These are phyloP conservation scores for Trichoderma sp. DNA, from an alignment of 2,329 filamentous ascomycete genomes.

Conservation along the genomic window DNA sequence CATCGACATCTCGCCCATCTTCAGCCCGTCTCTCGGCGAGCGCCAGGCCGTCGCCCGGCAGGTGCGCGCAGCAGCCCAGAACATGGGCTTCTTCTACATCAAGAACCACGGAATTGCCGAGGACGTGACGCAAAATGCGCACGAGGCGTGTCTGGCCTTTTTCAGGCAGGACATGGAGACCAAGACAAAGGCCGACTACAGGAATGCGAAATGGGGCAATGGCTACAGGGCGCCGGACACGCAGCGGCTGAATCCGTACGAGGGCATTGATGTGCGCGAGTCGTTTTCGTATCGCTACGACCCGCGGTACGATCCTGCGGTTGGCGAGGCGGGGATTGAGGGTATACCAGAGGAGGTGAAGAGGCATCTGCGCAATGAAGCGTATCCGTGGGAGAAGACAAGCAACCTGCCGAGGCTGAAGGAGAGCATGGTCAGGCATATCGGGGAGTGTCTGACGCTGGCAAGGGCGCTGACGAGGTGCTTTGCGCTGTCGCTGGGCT, in stretches of 20 bases:
- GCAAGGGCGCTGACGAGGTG: constrained; percentile 52
- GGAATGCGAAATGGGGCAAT: constrained; percentile 47
- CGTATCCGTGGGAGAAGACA: constrained; percentile 56
- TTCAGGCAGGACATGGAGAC: constrained; percentile 49
- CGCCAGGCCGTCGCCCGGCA: constrained; percentile 44
- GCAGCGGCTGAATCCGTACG: constrained; percentile 52
- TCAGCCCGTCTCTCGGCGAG: constrained; percentile 39
- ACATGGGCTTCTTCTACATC: constrained; percentile 59
- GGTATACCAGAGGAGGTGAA: constrained; percentile 48
- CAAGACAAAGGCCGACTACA: constrained; percentile 44
- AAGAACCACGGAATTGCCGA: constrained; percentile 50
- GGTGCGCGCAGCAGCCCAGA: constrained; percentile 50
- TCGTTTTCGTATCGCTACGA: constrained; percentile 55
- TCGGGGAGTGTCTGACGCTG: constrained; percentile 50
- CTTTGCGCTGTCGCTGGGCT: constrained; percentile 57
- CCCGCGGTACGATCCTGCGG: constrained; percentile 52
- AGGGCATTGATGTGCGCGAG: constrained; percentile 54
- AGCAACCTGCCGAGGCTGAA: constrained; percentile 52
- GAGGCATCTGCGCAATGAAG: constrained; percentile 47
- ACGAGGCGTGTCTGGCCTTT: constrained; percentile 44
- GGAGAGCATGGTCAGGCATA: constrained; percentile 49
- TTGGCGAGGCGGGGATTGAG: constrained; percentile 38
- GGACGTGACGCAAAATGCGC: constrained; percentile 35
- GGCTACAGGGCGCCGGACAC: constrained; percentile 49
- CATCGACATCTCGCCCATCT: constrained; percentile 51